Conservation (phyloP, 768 basidiomycete species). For the Agaricus bisporus region DNA sequence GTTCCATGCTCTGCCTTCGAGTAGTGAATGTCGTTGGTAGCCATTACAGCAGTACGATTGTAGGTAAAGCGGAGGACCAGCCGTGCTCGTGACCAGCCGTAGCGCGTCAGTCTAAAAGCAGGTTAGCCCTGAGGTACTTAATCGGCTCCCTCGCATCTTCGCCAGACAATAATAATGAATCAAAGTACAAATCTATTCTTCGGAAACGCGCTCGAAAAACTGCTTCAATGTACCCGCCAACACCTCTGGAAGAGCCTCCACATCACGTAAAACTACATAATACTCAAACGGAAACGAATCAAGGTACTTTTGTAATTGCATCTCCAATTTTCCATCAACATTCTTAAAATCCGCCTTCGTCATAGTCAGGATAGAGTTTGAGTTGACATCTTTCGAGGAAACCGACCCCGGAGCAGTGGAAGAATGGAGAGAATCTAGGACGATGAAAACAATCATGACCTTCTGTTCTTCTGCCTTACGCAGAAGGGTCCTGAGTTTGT, state of each 20-base stretch:
- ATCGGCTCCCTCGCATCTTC: no score
- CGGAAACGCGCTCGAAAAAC: slow-evolving; percentile 83
- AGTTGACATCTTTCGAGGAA: slow-evolving; percentile 21
- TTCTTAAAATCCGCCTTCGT: slow-evolving; percentile 85
- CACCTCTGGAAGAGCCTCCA: slow-evolving; percentile 89
- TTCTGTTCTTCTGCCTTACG: slow-evolving; percentile 84
- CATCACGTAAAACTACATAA: slow-evolving; percentile 86
- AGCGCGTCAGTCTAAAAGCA: no score
- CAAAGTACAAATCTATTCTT: slow-evolving; percentile 37
- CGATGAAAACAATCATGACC: slow-evolving; percentile 94
- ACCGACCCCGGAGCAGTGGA: slow-evolving; percentile 11
- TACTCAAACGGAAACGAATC: slow-evolving; percentile 99
- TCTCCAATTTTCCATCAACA: slow-evolving; percentile 75
- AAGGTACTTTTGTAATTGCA: slow-evolving; percentile 84
- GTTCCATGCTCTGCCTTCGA: neutral
- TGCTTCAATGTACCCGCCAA: slow-evolving; percentile 84
- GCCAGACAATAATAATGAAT: neutral
- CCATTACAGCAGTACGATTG: no score
- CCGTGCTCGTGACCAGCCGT: no score
- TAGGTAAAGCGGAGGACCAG: no score
- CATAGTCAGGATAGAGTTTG: slow-evolving; percentile 88
- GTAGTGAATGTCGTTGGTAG: no score
- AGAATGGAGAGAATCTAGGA: slow-evolving; percentile 81
- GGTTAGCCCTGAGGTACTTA: no score
- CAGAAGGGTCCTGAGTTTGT: slow-evolving; percentile 70